Base-by-base conservation (phyloP, 768 basidiomycete genomes). In the Boletus speciosus region DNA sequence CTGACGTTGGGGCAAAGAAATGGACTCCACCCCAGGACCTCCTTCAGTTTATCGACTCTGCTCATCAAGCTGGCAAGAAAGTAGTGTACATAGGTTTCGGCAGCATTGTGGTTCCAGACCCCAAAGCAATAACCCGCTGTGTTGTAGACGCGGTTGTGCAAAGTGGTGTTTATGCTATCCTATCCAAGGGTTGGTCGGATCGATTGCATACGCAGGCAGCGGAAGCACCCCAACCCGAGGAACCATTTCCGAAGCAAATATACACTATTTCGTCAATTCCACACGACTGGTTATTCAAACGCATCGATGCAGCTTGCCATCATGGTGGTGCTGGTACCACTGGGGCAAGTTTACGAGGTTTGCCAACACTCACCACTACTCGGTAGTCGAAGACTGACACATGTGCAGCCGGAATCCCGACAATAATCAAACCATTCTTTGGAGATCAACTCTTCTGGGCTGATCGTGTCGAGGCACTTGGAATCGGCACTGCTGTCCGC, bases 391-490 rank as follows among this genome's bases (percentile, higher is more conserved):
- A 27, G 19, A 38, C 43, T 64, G 57, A 66, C 34, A 37, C 3
- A 19, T 8, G 37, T 27, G 6, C 47, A 90, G 92, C 92, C 55
- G 93, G 93, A 8, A 89, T 93, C 49, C 96, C 97, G 1, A 98
- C 95, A 1, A 89, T 99, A 63, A 93, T 98, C 67, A 86, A 86
- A 58, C 96, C 97, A 0, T 99, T 98, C 81, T 99, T 98, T 63
- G 96, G 97, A 3, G 95, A 98, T 69, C 95, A 98, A 64, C 92
- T 88, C 69, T 96, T 98, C 74, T 98, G 93, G 93, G 92, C 93
- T 4, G 93, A 99, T 70, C 87, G 96, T 29, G 93, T 98, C n/a
- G 93, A 97, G 70, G 93, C 94, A 2, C 79, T 99, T 39, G 95
- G 95, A 36, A 84, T 98, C 46, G 97, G 96, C 42, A 79, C 85